Evolutionary conservation across 2,329 filamentous ascomycete genomes (phyloP), one percentile per base, ranked within the genome.

Genomic region (Sclerotinia minor): DNA sequence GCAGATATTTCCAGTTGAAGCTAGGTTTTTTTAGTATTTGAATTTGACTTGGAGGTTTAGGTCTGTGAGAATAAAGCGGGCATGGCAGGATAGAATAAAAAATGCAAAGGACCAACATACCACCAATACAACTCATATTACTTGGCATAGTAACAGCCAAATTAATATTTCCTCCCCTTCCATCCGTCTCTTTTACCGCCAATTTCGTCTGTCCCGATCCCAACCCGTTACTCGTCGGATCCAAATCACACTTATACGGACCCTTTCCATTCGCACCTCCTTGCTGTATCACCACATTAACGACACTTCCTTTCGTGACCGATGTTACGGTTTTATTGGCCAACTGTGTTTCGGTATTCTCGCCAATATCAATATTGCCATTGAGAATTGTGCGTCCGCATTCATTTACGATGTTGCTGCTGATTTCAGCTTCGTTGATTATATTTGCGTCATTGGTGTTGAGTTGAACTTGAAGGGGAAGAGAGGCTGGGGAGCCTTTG

Each of bases 291-390:
- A 83, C 82, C n/a, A 85, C 80, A 32, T 81, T 79, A 24, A 87
- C 49, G 44, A 78, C 70, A 44, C 78, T 79, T 38, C 84, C 84
- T 2, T 78, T 71, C 70, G 80, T 74, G 63, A 86, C 84, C 67
- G 82, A 77, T 1, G 85, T 86, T 3, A 87, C 81, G 5, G 77
- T 74, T 1, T 73, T 71, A 5, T 80, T 80, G 9, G 80, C 77
- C 2, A 87, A 71, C 9, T 82, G 82, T 67, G 83, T 82, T 76
- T 86, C 83, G 1, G 83, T 85, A 71, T 83, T 82, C 76, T 84
- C 81, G 47, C 81, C 82, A 65, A 89, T 80, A 70, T 89, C 84
- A 73, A 90, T 89, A 79, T 84, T 85, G 60, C 88, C 88, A 65
- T 79, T 73, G 58, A 85, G 76, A 75, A 88, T 81, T 7, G 87